Evolutionary conservation across 2,329 filamentous ascomycete genomes (phyloP), one percentile per base, ranked within the genome.

Genomic region (Kalaharituber pfeilii): DNA sequence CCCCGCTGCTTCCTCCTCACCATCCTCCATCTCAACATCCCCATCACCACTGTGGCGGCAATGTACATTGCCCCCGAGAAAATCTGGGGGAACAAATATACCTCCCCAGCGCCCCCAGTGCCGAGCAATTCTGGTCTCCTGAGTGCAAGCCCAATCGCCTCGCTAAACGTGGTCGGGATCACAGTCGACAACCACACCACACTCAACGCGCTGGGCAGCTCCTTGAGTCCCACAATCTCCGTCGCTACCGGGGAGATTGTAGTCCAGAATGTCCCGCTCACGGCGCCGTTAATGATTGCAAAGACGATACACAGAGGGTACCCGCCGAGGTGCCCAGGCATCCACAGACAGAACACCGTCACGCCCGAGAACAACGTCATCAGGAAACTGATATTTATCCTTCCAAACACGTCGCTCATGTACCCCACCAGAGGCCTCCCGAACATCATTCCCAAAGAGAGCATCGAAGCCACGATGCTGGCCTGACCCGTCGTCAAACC

Each of bases 381-480:
- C 0, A 76, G 64, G 2, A 71, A 73, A 1, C 82, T 80, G 69
- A 87, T 80, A 64, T 89, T 88, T 60, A 89, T 75, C 9, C 83
- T 73, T 0, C 85, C 84, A 6, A 81, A 72, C 1, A 68, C 69
- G 65, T 89, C 85, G 55, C 79, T 83, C 55, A 81, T 81, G 55
- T 83, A 78, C 0, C 84, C 85, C 44, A 89, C 80, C 0, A 80
- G 67, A 1, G 84, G 84, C 11, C 84, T 72, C 1, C 84, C 84
- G 9, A 87, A 57, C 1, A 75, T 82, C 59, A 72, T 70, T 54
- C 75, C 71, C 64, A 82, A 64, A 65, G 86, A 88, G 62, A 88
- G 74, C 33, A 87, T 67, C 3, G 84, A 84, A n/a, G 78, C 81
- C 47, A 86, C 73, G 15, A 86, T 71, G 0, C 80, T 79, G 5